A percentile compares a stretch with the other conserved stretches of the same genome.
Evolutionary conservation across 2,329 filamentous ascomycete genomes (phyloP).

Genomic region (Paracorniculantispora psalliotae): DNA sequence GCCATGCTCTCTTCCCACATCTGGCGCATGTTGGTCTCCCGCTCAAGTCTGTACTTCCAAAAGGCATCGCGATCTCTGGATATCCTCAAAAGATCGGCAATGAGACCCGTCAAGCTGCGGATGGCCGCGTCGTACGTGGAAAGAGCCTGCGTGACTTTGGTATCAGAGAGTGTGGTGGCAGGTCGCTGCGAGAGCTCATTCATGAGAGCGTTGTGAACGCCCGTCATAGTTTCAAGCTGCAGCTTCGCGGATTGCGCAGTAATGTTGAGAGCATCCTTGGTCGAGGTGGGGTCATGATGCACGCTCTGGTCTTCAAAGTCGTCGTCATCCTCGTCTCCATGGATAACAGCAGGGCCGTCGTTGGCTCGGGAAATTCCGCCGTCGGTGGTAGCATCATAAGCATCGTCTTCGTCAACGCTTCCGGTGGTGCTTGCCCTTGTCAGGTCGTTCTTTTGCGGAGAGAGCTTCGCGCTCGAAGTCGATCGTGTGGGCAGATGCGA

Average conservation of each 20-base stretch:
- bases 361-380: slow-evolving; percentile 35
- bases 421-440: slow-evolving; percentile 41
- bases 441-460: slow-evolving; percentile 31
- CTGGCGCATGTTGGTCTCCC: slow-evolving; percentile 83
- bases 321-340: slow-evolving; percentile 61
- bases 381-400: slow-evolving; percentile 42
- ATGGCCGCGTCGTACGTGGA: slow-evolving; percentile 86
- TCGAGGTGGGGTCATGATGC: slow-evolving; percentile 65
- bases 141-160: slow-evolving; percentile 70
- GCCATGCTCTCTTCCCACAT: slow-evolving; percentile 99
- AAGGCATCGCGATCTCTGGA: slow-evolving; percentile 91
- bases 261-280: slow-evolving; percentile 93
- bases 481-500: slow-evolving; percentile 36
- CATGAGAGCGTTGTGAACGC: slow-evolving; percentile 78
- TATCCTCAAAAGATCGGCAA: slow-evolving; percentile 85
- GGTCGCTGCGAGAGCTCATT: slow-evolving; percentile 64
- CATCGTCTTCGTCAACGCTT: slow-evolving; percentile 50
- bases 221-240: slow-evolving; percentile 83
- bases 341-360: slow-evolving; percentile 31
- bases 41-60: slow-evolving; percentile 92
- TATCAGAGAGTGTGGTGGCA: slow-evolving; percentile 66
- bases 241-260: slow-evolving; percentile 91
- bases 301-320: slow-evolving; percentile 72
- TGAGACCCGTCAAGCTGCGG: slow-evolving; percentile 75
- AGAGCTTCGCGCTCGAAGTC: slow-evolving; percentile 22